Base-by-base conservation (phyloP, 257 asterid genomes). In the Penstemon eatonii region DNA sequence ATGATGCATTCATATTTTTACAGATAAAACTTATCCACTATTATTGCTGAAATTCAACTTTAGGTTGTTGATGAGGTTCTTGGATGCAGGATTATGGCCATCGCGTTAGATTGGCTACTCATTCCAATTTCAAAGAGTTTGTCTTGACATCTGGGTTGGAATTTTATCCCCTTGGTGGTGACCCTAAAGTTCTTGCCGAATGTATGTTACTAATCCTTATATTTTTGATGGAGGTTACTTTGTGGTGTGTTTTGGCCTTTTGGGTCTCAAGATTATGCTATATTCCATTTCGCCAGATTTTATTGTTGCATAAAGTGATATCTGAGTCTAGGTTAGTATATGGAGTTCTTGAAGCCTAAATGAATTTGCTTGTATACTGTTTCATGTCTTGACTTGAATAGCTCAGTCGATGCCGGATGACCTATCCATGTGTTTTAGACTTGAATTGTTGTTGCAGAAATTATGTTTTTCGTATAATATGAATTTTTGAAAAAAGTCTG, bases 151-250 rank as follows among this genome's bases (percentile, higher is more conserved):
- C 98, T 62, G 97, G 98, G 63, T 80, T 92, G 90, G 98, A 92
- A 79, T 92, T 90, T 74, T 88, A 88, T 86, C 97, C 98, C 71
- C 95, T 92, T 9, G 97, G 98, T 6, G 98, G 95, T 36, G 98
- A 92, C 81, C 98, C 98, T 61, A 88, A 85, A 88, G 84, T 90
- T 80, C 96, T 92, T 75, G 98, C 98, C 2, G 98, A 82, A 80
- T 90, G 98, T 90, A 89, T 70, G 95, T 81, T 69, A 67, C 72
- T 72, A 60, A 7, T 64, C 42, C 62, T 67, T 67, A 40, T 74
- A 67, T 66, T 52, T 52, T 38, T 68, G 67, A 6, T 73, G 45
- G 42, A 25, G 33, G 2, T 25, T 1, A 25, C 33, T 25, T 25
- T 25, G 33, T 25, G 33, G 33, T 25, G 33, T 25, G 33, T 25